Percentiles rank a stretch among this genome's conserved stretches.
Conservation (phyloP, 2,329 filamentous ascomycete genomes). For the Pseudogymnoascus sp. region DNA sequence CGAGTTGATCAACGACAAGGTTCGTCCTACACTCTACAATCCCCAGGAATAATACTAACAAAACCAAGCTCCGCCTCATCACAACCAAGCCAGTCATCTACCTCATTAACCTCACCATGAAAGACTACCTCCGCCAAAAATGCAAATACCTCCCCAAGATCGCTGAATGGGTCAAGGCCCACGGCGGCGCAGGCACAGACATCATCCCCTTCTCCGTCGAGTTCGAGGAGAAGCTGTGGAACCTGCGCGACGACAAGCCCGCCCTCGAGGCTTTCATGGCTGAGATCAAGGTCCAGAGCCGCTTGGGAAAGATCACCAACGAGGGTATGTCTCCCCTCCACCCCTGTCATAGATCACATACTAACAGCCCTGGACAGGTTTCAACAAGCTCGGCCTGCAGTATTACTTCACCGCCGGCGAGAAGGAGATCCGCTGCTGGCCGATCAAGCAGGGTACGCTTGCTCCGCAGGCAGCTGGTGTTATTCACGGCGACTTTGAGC, state of each 20-base stretch:
- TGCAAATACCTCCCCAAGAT: constrained; percentile 39
- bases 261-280: constrained; percentile 32
- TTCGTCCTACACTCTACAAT: constrained; percentile 14
- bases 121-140: constrained; percentile 41
- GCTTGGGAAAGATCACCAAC: constrained; percentile 37
- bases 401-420: constrained; percentile 42
- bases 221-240: constrained; percentile 39
- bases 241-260: constrained; percentile 32
- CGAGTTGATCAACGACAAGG: constrained; percentile 40
- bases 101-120: constrained; percentile 41
- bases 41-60: neutral
- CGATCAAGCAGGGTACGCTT: constrained; percentile 32
- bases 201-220: constrained; percentile 40
- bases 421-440: constrained; percentile 41
- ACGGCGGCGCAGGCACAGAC: constrained; percentile 35
- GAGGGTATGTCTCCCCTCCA: constrained; percentile 19
- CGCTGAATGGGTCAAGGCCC: constrained; percentile 39
- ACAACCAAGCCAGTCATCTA: constrained; percentile 41
- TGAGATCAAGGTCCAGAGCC: constrained; percentile 37
- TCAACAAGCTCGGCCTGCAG: constrained; percentile 37
- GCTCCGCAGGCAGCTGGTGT: constrained; percentile 37
- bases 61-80: constrained; percentile 31
- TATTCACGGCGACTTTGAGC: constrained; percentile 38
- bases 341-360: neutral
- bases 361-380: constrained; percentile 22